Base-by-base conservation (phyloP, 1,284 basidiomycete species). In the Ceratorhiza oryzae-sativae region DNA sequence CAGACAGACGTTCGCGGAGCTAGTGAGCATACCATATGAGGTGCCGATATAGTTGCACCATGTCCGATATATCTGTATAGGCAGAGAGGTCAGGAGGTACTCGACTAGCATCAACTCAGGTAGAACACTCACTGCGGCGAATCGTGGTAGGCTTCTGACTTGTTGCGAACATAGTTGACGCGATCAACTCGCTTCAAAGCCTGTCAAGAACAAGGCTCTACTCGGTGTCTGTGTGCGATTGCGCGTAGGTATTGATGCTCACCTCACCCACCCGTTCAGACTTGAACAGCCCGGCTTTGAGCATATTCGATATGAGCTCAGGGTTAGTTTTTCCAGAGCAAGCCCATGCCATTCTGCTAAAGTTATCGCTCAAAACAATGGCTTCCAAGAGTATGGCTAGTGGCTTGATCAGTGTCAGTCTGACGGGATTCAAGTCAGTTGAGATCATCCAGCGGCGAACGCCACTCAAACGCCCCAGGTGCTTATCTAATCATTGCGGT, bases 21-120 rank as follows among this genome's bases (percentile, higher is more conserved):
- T 12, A 25, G 42, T 46, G 23, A 72, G 20, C 78, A 51, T 48
- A 90, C 91, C 93, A 95, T 96, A 79, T 96, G 94, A 1, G 94
- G 94, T 0, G 94, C 95, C 58, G 90, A 92, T 74, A 96, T 95
- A 0, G 94, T 97, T 23, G 94, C 94, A 13, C 87, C 89, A 75
- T 90, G 85, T 1, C 90, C 90, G 67, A 94, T 95, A 9, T 84
- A 76, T 79, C 91, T 93, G 76, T 51, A 39, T n/a, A 59, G n/a
- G n/a, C 41, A 63, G 25, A 30, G 34, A 55, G 27, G 23, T 27
- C 10, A 9, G n/a, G 32, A 27, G 6, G 41, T 18, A 12, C 25
- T 63, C 60, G 39, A 27, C 20, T 48, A 32, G 55, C 32, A 48
- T 46, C 41, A 62, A 30, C 46, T 55, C 30, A 32, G 53, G 27